Conservation (phyloP, 2,329 filamentous ascomycete genomes). For the Pseudophaeomoniella oleicola region DNA sequence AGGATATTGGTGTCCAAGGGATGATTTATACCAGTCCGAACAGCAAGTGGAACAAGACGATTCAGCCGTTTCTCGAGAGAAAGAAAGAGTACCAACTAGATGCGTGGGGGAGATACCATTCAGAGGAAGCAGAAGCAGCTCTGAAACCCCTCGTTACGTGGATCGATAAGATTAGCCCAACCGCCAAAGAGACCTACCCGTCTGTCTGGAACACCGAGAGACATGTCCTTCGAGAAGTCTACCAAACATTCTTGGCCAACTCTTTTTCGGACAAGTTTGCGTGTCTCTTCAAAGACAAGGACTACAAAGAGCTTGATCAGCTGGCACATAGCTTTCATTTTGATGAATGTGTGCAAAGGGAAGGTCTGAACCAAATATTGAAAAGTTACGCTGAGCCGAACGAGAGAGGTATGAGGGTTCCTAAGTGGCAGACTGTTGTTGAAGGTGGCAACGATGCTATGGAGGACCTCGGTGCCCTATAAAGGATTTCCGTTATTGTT, state of each 20-base stretch:
- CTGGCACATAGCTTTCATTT: conserved; percentile 39
- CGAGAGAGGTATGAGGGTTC: background rate
- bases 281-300: conserved; percentile 37
- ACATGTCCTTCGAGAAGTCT: conserved; percentile 30
- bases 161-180: conserved; percentile 28
- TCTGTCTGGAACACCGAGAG: conserved; percentile 36
- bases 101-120: conserved; percentile 35
- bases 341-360: conserved; percentile 37
- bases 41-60: conserved; percentile 34
- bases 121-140: conserved; percentile 28
- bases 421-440: background rate
- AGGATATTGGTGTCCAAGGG: conserved; percentile 42
- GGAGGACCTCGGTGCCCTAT: background rate
- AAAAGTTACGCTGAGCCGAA: conserved; percentile 22
- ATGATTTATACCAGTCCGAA: conserved; percentile 36
- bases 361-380: conserved; percentile 37
- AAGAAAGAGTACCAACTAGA: conserved; percentile 40
- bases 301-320: conserved; percentile 37
- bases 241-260: conserved; percentile 35
- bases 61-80: conserved; percentile 39
- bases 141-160: conserved; percentile 28
- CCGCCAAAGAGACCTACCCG: conserved; percentile 29
- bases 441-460: background rate
- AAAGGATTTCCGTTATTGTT: no score
- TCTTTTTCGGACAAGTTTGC: conserved; percentile 41